Evolutionary conservation across 768 basidiomycete species (phyloP), one percentile per base, ranked within the genome.

Genomic region (Coprinellus micaceus): DNA sequence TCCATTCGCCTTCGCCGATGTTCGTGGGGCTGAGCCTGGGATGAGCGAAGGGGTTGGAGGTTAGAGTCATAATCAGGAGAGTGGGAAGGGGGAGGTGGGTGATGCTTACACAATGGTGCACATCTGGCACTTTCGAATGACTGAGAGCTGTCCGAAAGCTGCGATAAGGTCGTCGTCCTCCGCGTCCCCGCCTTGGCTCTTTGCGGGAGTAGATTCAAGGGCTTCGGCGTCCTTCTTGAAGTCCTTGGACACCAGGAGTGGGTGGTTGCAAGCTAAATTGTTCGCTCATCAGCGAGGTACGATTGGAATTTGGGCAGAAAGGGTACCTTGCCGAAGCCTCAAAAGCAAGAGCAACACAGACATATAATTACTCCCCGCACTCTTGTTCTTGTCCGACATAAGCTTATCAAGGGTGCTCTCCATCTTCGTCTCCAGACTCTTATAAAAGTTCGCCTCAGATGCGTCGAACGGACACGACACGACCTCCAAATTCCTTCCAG

Each of bases 301-400:
- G n/a, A 17, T 22, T 24, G n/a, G 49, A 25, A 55, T 47, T 28
- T 22, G 28, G 51, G 28, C 7, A 15, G 22, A 33, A 15, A 17
- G 67, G 78, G 26, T 58, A 89, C 95, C 92, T 81, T 99, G 96
- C 26, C 96, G 85, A 46, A 98, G 77, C 28, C 96, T 82, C 47
- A 97, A 79, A 59, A 91, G 77, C 29, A 91, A 67, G 15, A 88
- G 74, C 61, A 91, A 73, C 4, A 91, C 83, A 33, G 81, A 80
- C 0, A 88, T 89, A 66, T 91, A 90, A 45, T 77, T 82, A 60
- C 80, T 80, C 19, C 83, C 78, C 46, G 78, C 77, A 25, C 81
- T 74, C 3, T 73, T 74, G 30, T 75, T 69, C 53, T 29, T 19
- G 33, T 51, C 29, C 13, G 74, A 69, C 69, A 86, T 79, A 43